Percentiles rank a stretch among this genome's conserved stretches.
Conservation (phyloP, 2,329 filamentous ascomycete genomes). For the Trichoderma pleuroti region DNA sequence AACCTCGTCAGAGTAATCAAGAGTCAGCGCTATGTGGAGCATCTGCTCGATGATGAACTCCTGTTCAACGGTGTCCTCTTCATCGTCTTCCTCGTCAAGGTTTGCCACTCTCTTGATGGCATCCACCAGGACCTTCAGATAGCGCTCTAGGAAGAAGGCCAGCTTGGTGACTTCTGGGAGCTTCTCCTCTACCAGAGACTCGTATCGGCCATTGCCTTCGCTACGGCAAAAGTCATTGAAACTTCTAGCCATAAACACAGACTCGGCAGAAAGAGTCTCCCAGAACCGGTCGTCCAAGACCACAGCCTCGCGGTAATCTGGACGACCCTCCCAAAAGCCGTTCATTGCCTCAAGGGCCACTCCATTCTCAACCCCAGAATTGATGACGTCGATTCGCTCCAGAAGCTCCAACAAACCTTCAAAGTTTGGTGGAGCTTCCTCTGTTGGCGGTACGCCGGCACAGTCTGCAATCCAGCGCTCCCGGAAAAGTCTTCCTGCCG, state of each 20-base stretch:
- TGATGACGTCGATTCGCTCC: slow-evolving; percentile 89
- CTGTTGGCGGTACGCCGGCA: slow-evolving; percentile 62
- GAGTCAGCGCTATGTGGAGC: slow-evolving; percentile 82
- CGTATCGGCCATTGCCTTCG: slow-evolving; percentile 69
- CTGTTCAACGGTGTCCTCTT: slow-evolving; percentile 81
- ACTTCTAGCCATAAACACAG: slow-evolving; percentile 83
- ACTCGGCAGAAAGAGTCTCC: slow-evolving; percentile 78
- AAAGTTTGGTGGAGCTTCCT: slow-evolving; percentile 62
- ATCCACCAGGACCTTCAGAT: slow-evolving; percentile 67
- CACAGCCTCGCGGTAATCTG: slow-evolving; percentile 72
- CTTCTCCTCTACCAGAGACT: slow-evolving; percentile 81
- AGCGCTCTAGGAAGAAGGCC: slow-evolving; percentile 79
- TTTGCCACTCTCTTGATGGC: slow-evolving; percentile 56
- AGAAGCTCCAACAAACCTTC: slow-evolving; percentile 86
- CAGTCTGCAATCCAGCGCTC: slow-evolving; percentile 99
- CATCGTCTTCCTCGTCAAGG: slow-evolving; percentile 61
- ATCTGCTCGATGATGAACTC: slow-evolving; percentile 97
- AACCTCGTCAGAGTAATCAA: slow-evolving; percentile 97
- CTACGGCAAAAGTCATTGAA: slow-evolving; percentile 90
- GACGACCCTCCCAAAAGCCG: slow-evolving; percentile 91
- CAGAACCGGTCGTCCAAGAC: slow-evolving; percentile 72
- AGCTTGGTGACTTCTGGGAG: slow-evolving; percentile 91
- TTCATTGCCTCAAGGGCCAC: slow-evolving; percentile 92
- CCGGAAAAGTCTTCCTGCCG: slow-evolving; percentile 82
- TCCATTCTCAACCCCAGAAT: slow-evolving; percentile 83